A percentile compares a stretch with the other conserved stretches of the same genome.
Conservation (phyloP, 306 rosid species). For the Casuarina glauca region DNA sequence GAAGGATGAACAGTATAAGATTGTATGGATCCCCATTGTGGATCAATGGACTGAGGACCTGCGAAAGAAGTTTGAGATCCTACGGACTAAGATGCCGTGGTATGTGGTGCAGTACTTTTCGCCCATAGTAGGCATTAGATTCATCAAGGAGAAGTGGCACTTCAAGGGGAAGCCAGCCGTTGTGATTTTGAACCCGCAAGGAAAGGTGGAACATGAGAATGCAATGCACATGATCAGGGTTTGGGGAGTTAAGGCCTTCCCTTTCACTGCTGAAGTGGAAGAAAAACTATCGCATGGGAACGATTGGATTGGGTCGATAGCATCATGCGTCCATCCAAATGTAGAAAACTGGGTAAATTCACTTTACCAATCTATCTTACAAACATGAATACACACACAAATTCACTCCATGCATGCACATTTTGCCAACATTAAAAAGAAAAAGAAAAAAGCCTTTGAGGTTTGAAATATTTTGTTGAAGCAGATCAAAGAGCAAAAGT, state of each 20-base stretch:
- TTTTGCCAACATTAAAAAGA: not conserved
- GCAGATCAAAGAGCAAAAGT: slow-evolving; percentile 52
- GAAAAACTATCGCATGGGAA: not conserved
- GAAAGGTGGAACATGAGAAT: slow-evolving; percentile 45
- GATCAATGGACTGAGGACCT: slow-evolving; percentile 49
- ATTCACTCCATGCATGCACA: not conserved
- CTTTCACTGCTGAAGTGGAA: slow-evolving; percentile 8
- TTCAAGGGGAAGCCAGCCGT: slow-evolving; percentile 52
- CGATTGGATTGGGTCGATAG: slow-evolving; percentile 33
- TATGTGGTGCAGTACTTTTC: slow-evolving; percentile 31
- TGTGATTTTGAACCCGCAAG: slow-evolving; percentile 55
- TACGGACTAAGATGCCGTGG: slow-evolving; percentile 60
- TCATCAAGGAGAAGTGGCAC: slow-evolving; percentile 60
- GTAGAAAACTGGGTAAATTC: slow-evolving; percentile 38
- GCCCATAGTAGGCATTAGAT: slow-evolving; percentile 43
- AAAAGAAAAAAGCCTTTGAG: not conserved
- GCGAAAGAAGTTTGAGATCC: slow-evolving; percentile 48
- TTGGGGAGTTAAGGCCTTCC: slow-evolving; percentile 59
- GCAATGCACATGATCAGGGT: slow-evolving; percentile 53
- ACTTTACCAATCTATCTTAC: not conserved
- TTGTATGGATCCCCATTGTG: slow-evolving; percentile 71
- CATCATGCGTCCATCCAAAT: slow-evolving; percentile 12
- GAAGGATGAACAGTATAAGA: slow-evolving; percentile 34
- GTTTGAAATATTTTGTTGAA: not conserved
- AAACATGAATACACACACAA: not conserved